phyloP scores from a whole-genome alignment of 1,284 basidiomycete species.

The Moniliella sp. region DNA sequence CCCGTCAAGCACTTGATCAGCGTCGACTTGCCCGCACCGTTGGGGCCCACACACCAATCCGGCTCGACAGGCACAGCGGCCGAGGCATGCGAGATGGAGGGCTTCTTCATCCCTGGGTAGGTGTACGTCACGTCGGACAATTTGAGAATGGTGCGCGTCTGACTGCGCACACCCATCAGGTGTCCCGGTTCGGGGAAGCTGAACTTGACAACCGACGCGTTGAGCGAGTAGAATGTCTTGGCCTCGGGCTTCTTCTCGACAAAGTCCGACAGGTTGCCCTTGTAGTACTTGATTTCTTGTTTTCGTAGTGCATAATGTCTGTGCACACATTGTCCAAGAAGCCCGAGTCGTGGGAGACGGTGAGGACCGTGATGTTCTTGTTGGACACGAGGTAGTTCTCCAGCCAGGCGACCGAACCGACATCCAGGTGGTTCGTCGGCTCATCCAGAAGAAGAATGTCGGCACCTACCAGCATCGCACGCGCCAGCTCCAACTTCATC shows the following conservation, averaged over 20 bases:
- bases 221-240: constrained; percentile 87
- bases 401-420: constrained; percentile 73
- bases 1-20: constrained; percentile 89
- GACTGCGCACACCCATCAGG: constrained; percentile 88
- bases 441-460: constrained; percentile 74
- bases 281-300: constrained; percentile 90
- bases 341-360: constrained; percentile 90
- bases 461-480: constrained; percentile 38
- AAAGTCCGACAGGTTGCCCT: constrained; percentile 75
- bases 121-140: constrained; percentile 78
- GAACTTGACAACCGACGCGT: constrained; percentile 72
- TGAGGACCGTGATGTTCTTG: constrained; percentile 51
- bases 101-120: constrained; percentile 64
- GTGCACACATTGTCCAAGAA: constrained; percentile 93
- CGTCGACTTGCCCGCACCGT: constrained; percentile 45
- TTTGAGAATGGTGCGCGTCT: constrained; percentile 87
- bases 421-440: constrained; percentile 54
- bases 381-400: constrained; percentile 49
- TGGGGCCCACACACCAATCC: constrained; percentile 35
- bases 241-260: constrained; percentile 79
- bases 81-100: constrained; percentile 67
- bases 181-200: constrained; percentile 86
- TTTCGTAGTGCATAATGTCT: constrained; percentile 93
- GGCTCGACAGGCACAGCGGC: constrained; percentile 62
- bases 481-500: constrained; percentile 71